Conservation (phyloP, 441 rosid species). For the Erysimum pusillum region DNA sequence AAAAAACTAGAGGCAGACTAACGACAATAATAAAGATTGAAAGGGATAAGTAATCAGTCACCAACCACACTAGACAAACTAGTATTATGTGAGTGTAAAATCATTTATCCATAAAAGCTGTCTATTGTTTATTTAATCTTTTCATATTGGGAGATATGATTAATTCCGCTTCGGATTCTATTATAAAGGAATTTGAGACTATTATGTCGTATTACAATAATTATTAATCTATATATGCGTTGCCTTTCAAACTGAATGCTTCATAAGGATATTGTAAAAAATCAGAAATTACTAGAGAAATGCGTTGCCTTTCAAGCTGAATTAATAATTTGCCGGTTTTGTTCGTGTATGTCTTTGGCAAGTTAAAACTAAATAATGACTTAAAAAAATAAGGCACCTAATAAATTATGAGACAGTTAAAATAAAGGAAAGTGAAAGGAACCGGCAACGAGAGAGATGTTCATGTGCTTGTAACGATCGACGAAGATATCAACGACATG, state of each 20-base stretch:
- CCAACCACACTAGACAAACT: conserved; percentile 39
- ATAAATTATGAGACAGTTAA: conserved; percentile 47
- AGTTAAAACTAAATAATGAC: conserved; percentile 4
- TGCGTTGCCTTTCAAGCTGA: neutral
- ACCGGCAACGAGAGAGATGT: conserved; percentile 89
- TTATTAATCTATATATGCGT: neutral
- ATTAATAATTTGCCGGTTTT: neutral
- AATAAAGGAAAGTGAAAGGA: conserved; percentile 48
- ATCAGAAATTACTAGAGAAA: neutral
- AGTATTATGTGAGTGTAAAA: conserved; percentile 26
- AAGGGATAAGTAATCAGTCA: conserved; percentile 35
- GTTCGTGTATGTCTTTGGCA: conserved; percentile 5
- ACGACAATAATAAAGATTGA: conserved; percentile 28
- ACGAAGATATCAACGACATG: conserved; percentile 83
- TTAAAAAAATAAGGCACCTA: neutral
- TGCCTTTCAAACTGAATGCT: neutral
- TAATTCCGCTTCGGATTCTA: conserved; percentile 38
- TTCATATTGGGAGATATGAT: conserved; percentile 29
- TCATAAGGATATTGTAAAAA: neutral
- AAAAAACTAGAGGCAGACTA: conserved; percentile 9
- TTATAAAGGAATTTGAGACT: neutral
- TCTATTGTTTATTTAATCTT: conserved; percentile 40
- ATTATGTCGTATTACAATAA: conserved; percentile 20
- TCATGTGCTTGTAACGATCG: conserved; percentile 86
- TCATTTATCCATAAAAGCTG: conserved; percentile 33